phyloP scores from a whole-genome alignment of 2,329 filamentous ascomycete genomes.

The Penicillium sp. region DNA sequence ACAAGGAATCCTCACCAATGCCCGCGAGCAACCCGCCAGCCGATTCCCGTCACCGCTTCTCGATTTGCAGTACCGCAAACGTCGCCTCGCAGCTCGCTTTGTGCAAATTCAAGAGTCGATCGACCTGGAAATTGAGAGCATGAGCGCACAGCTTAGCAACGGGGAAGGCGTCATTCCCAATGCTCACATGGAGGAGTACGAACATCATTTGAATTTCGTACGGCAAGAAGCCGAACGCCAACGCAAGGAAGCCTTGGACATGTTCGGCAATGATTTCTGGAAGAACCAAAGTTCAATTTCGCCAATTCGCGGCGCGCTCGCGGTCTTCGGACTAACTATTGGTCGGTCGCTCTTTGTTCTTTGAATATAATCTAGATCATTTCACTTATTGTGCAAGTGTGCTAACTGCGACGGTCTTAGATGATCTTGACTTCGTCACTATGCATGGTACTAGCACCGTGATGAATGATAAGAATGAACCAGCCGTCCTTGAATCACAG shows the following conservation, averaged over 20 bases:
- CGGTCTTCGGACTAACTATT: not conserved
- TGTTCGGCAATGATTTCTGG: not conserved
- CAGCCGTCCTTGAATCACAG: constrained; percentile 88
- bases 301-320: not conserved
- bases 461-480: constrained; percentile 98
- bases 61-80: constrained; percentile 91
- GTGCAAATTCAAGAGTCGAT: constrained; percentile 65
- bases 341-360: constrained; percentile 45
- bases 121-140: not conserved
- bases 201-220: too few species aligned
- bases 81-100: constrained; percentile 86
- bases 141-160: not conserved
- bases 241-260: not conserved
- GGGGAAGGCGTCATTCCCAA: too few species aligned
- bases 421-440: constrained; percentile 85
- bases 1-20: constrained; percentile 90
- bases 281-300: not conserved
- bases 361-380: constrained; percentile 27
- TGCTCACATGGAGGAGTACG: too few species aligned
- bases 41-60: constrained; percentile 70
- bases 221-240: not conserved
- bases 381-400: too few species aligned
- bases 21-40: constrained; percentile 79
- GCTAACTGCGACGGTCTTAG: constrained; percentile 92
- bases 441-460: constrained; percentile 98